Evolutionary conservation across 441 rosid species (phyloP).

Genomic region (Populus hybrid): DNA sequence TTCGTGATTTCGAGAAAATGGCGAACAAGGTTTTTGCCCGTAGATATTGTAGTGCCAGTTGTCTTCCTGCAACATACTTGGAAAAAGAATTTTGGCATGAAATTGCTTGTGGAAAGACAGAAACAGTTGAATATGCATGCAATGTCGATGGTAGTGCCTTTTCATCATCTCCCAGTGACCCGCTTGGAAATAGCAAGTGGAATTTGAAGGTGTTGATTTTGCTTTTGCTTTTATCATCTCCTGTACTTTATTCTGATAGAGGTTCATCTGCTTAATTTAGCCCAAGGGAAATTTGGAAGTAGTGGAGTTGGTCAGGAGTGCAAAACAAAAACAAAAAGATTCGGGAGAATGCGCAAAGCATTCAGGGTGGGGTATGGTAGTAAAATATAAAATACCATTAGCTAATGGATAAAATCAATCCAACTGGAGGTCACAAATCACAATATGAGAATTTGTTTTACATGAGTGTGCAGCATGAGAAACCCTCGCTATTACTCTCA

Average conservation of each 20-base stretch:
- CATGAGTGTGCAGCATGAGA: neutral
- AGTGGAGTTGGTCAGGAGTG: neutral
- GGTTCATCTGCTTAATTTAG: slow-evolving; percentile 8
- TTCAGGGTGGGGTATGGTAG: neutral
- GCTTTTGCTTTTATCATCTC: slow-evolving; percentile 16
- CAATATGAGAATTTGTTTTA: neutral
- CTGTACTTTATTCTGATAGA: slow-evolving; percentile 6
- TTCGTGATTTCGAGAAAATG: slow-evolving; percentile 98
- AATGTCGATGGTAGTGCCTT: slow-evolving; percentile 99
- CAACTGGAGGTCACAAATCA: neutral
- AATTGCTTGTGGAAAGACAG: slow-evolving; percentile 93
- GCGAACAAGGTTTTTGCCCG: slow-evolving; percentile 95
- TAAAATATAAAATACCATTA: neutral
- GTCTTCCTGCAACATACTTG: slow-evolving; percentile 87
- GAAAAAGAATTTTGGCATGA: slow-evolving; percentile 99
- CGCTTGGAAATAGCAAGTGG: slow-evolving; percentile 97
- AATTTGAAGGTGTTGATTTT: slow-evolving; percentile 83
- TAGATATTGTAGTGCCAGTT: slow-evolving; percentile 90
- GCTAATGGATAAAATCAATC: neutral
- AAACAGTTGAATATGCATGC: slow-evolving; percentile 98
- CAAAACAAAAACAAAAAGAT: neutral
- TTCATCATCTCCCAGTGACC: slow-evolving; percentile 81
- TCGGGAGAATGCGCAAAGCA: neutral
- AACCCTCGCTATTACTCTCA: neutral
- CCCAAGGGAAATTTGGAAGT: neutral